Percentiles rank a stretch among this genome's conserved stretches.
These are phyloP conservation scores for Babesia bovis DNA, from an alignment of 169 alveolate genomes.

Conservation along the genomic window DNA sequence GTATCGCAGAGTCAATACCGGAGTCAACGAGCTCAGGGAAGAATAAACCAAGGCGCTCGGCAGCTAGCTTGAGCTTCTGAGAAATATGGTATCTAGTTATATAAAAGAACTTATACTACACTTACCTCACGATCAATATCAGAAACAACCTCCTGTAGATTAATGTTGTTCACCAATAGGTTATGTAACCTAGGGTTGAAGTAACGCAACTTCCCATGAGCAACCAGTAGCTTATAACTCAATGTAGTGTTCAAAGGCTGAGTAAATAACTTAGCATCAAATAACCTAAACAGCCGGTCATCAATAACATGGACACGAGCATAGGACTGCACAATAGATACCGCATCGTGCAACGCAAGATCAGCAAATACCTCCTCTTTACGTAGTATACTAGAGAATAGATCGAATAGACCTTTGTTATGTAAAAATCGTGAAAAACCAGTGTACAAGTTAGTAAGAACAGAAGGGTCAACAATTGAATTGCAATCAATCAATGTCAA, in stretches of 20 bases:
- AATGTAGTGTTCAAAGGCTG: conserved; percentile 29
- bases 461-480: conserved; percentile 33
- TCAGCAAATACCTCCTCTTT: conserved; percentile 64
- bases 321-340: conserved; percentile 39
- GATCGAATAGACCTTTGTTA: conserved; percentile 18
- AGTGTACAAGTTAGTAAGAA: conserved; percentile 43
- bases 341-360: conserved; percentile 33
- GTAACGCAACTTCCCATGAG: conserved; percentile 43
- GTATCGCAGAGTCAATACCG: neutral
- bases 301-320: conserved; percentile 40
- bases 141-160: conserved; percentile 41
- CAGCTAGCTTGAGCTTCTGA: conserved; percentile 45
- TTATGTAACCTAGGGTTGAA: conserved; percentile 27
- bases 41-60: conserved; percentile 35
- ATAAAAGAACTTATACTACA: too few species aligned
- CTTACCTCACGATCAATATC: conserved; percentile 36
- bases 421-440: conserved; percentile 55
- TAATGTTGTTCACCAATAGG: conserved; percentile 29
- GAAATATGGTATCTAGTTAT: neutral
- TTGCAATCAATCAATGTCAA: conserved; percentile 36
- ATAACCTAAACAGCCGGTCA: conserved; percentile 22
- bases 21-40: conserved; percentile 44
- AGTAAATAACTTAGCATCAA: conserved; percentile 12
- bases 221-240: conserved; percentile 30
- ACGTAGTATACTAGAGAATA: conserved; percentile 24